Evolutionary conservation across 176 grass and related monocot species (phyloP).

Genomic region (Puccinellia tenuiflora): DNA sequence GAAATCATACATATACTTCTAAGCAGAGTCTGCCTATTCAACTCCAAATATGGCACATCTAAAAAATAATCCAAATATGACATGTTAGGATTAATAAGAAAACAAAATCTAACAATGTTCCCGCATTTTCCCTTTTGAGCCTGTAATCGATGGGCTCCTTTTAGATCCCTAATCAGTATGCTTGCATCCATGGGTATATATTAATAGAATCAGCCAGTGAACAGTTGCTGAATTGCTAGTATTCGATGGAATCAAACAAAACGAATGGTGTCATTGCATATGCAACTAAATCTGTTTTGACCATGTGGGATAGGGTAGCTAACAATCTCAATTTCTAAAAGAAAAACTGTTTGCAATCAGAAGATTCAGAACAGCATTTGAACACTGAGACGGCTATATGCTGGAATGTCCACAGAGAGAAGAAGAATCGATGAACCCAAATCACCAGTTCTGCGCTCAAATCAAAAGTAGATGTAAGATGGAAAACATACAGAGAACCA

Average conservation of each 20-base stretch:
- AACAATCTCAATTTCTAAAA: neutral
- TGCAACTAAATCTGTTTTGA: constrained; percentile 14
- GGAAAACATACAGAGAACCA: constrained; percentile 3
- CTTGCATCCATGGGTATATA: neutral
- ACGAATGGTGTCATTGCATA: constrained; percentile 4
- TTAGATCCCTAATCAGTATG: neutral
- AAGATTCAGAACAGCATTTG: constrained; percentile 1
- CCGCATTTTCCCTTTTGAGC: neutral
- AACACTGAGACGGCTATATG: neutral
- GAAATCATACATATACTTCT: neutral
- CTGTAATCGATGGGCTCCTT: neutral
- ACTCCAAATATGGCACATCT: too few relatives aligned
- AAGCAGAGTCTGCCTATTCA: neutral
- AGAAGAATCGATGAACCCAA: neutral
- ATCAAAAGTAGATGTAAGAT: neutral
- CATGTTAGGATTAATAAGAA: neutral
- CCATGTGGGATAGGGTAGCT: neutral
- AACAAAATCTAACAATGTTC: neutral
- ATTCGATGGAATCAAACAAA: constrained; percentile 13
- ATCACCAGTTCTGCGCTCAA: neutral
- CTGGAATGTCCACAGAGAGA: neutral
- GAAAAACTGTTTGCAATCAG: neutral
- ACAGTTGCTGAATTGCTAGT: neutral
- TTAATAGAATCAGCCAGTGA: neutral
- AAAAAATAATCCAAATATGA: neutral